Base-by-base conservation (phyloP, 345 rosid genomes). In the Laguncularia racemosa region DNA sequence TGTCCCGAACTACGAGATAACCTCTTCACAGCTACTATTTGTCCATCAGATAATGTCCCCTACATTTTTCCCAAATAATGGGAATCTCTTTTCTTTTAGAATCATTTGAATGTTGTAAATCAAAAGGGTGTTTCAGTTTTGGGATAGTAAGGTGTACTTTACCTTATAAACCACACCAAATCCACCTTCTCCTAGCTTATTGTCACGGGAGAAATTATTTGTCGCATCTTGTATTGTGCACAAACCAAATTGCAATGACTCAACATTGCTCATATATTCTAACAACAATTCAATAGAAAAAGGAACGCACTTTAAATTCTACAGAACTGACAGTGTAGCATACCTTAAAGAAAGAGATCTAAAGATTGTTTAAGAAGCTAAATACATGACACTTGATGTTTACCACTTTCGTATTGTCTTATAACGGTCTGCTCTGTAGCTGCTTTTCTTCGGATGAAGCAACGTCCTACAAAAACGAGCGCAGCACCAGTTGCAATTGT, bases 131-230 rank as follows among this genome's bases (percentile, higher is more conserved):
- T n/a, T n/a, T n/a, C n/a, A n/a, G n/a, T n/a, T n/a, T n/a, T 15
- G 44, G 19, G 13, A 16, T 21, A 40, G 26, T 3, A 16, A 23
- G 45, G 13, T 4, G 14, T 28, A 12, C 19, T n/a, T 5, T 70
- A 83, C 89, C 86, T 72, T 73, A 71, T 72, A 85, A 67, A 88
- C 92, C 47, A 59, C 84, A 51, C 91, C 85, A 58, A 82, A 84
- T 56, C 91, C 91, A 26, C 96, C 96, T 53, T 62, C 76, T 45
- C 96, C 96, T 50, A 85, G 71, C 64, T 76, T 79, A 53, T 83
- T 81, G 17, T 70, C 53, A 6, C 38, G 60, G 13, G 92, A 76
- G 62, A 88, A 85, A 44, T 72, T 65, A 18, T 78, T 49, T 15
- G 88, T 80, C 0, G 90, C 82, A 20, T 53, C 63, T 69, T 73